A percentile compares a stretch with the other conserved stretches of the same genome.
Conservation (phyloP, 352 stramenopile species). For the Globisporangium barbulae region DNA sequence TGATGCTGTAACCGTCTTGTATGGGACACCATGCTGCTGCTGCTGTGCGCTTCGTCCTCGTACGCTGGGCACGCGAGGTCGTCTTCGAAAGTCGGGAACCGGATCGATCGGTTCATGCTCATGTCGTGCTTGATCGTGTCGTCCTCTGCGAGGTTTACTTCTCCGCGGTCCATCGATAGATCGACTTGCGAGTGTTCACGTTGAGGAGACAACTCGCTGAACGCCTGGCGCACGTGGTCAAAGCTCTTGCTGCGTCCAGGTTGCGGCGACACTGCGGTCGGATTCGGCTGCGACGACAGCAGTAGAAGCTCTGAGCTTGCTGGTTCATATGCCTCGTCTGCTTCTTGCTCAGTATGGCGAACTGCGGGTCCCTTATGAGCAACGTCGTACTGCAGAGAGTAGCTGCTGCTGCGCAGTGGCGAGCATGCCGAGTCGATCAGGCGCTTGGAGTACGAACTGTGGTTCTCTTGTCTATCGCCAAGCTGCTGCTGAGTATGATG, state of each 20-base stretch:
- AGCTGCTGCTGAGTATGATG: not conserved
- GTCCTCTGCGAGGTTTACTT: conserved; percentile 20
- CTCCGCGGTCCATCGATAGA: not conserved
- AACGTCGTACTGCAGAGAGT: not conserved
- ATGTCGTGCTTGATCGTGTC: conserved; percentile 18
- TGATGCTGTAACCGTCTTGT: not conserved
- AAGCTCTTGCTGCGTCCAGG: conserved; percentile 23
- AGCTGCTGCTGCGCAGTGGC: conserved; percentile 12
- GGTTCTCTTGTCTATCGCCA: not conserved
- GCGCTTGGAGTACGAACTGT: conserved; percentile 6
- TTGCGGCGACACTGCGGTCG: not conserved
- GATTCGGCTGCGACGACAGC: not conserved
- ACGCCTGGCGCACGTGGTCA: conserved; percentile 22
- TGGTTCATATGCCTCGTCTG: not conserved
- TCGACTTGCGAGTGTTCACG: not conserved
- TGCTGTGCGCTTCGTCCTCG: conserved; percentile 28
- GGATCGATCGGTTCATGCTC: conserved; percentile 19
- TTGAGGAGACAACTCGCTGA: conserved; percentile 19
- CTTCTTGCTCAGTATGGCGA: not conserved
- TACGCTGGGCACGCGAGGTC: conserved; percentile 56
- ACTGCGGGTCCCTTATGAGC: not conserved
- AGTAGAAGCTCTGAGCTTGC: not conserved
- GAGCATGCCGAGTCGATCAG: conserved; percentile 29
- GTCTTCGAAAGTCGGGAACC: conserved; percentile 56
- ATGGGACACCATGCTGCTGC: not conserved